Conservation (phyloP, 2,329 filamentous ascomycete species). For the Pseudofabraea citricarpa region DNA sequence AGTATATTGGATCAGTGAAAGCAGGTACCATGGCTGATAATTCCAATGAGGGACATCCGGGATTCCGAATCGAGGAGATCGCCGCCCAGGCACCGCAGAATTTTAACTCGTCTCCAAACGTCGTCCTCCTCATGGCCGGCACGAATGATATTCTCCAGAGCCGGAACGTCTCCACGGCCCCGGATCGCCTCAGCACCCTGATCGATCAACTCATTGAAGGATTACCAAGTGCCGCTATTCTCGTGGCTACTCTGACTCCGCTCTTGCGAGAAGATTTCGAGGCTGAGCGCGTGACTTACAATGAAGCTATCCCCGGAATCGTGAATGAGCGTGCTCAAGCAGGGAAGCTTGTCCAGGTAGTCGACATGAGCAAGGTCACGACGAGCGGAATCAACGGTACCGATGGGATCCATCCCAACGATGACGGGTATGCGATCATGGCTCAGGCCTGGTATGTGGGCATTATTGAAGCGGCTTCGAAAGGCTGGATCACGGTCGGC, state of each 20-base stretch:
- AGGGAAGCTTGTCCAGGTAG: neutral
- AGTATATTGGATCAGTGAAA: conserved; percentile 28
- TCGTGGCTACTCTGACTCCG: conserved; percentile 32
- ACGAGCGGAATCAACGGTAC: neutral
- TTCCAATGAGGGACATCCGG: conserved; percentile 28
- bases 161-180: conserved; percentile 21
- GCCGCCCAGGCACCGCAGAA: conserved; percentile 10
- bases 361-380: neutral
- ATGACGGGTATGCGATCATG: neutral
- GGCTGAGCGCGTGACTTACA: conserved; percentile 6
- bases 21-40: conserved; percentile 29
- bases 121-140: conserved; percentile 28
- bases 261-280: conserved; percentile 1
- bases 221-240: conserved; percentile 28
- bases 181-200: conserved; percentile 26
- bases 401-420: neutral
- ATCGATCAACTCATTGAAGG: conserved; percentile 27
- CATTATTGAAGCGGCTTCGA: neutral
- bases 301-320: conserved; percentile 12
- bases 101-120: conserved; percentile 22
- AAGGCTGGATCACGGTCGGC: neutral
- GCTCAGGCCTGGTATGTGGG: neutral
- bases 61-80: conserved; percentile 27
- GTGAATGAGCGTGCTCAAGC: conserved; percentile 1
- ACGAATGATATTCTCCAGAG: conserved; percentile 29